Conservation (phyloP, 2,329 filamentous ascomycete genomes). For the Nemania sp. region DNA sequence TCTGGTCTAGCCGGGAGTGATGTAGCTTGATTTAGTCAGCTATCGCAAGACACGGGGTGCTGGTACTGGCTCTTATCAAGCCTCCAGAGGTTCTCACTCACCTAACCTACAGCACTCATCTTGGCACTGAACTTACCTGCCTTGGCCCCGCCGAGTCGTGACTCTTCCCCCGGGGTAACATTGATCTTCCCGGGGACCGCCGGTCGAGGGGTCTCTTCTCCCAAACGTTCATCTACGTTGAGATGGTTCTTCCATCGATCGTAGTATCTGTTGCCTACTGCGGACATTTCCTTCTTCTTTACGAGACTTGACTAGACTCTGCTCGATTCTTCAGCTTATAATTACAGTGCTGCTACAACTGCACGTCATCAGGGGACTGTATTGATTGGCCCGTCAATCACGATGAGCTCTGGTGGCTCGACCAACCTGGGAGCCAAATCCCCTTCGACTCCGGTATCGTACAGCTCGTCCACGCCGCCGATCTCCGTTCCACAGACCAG, state of each 20-base stretch:
- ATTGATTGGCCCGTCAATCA: no score
- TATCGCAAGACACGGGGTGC: no score
- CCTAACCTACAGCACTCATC: no score
- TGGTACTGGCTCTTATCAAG: no score
- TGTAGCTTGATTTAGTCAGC: no score
- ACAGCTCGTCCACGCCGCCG: constrained; percentile 46
- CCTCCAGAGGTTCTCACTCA: no score
- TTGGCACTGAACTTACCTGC: background rate
- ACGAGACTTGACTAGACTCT: no score
- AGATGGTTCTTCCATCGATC: background rate
- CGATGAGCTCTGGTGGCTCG: constrained; percentile 41
- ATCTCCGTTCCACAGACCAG: constrained; percentile 47
- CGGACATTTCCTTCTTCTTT: no score
- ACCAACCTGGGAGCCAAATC: constrained; percentile 54
- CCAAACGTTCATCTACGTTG: background rate
- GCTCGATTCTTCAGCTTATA: no score
- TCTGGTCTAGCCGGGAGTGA: no score
- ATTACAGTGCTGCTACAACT: no score
- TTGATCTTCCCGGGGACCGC: constrained; percentile 40
- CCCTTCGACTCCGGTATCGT: constrained; percentile 49
- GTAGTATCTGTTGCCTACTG: background rate
- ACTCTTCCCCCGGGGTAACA: constrained; percentile 27
- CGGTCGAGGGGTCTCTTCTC: constrained; percentile 19
- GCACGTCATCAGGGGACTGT: no score
- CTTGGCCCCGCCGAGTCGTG: constrained; percentile 36